These are phyloP conservation scores for Mariannaea elegans DNA, from an alignment of 2,329 filamentous ascomycete species.

Conservation along the genomic window DNA sequence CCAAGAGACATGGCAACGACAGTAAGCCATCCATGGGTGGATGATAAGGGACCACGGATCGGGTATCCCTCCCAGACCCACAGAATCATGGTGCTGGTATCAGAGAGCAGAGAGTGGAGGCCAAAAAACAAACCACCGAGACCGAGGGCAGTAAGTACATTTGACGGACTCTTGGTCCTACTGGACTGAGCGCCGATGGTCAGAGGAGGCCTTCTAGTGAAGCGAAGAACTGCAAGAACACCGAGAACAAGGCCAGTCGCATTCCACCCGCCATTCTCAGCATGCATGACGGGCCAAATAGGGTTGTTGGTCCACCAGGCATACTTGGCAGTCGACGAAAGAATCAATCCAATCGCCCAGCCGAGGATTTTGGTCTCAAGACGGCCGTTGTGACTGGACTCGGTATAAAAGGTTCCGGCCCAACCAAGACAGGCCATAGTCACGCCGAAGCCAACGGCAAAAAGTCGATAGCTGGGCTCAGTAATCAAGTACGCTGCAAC, in stretches of 20 bases:
- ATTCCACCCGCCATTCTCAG: slow-evolving; percentile 91
- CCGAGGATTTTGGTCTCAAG: slow-evolving; percentile 85
- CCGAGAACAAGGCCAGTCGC: slow-evolving; percentile 81
- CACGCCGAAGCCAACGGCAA: slow-evolving; percentile 82
- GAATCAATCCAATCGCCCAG: slow-evolving; percentile 81
- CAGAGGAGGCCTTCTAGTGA: slow-evolving; percentile 72
- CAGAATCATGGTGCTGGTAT: slow-evolving; percentile 98
- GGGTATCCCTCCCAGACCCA: slow-evolving; percentile 99
- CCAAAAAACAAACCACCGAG: slow-evolving; percentile 87
- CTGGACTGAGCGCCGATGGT: slow-evolving; percentile 48
- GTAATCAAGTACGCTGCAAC: slow-evolving; percentile 81
- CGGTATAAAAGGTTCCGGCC: slow-evolving; percentile 82
- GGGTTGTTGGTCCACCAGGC: slow-evolving; percentile 95
- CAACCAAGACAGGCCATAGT: slow-evolving; percentile 84
- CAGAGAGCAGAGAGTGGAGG: slow-evolving; percentile 90
- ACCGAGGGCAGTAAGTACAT: slow-evolving; percentile 76
- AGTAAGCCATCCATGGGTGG: slow-evolving; percentile 89
- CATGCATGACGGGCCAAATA: slow-evolving; percentile 94
- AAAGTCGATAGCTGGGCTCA: slow-evolving; percentile 78
- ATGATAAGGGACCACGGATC: slow-evolving; percentile 84
- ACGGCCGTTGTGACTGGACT: slow-evolving; percentile 75
- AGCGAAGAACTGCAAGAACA: slow-evolving; percentile 76
- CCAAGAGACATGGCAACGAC: slow-evolving; percentile 88
- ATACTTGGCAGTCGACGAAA: slow-evolving; percentile 91
- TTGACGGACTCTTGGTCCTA: slow-evolving; percentile 67